Evolutionary conservation across 345 rosid genomes (phyloP).

Genomic region (Populus ilicifolia): DNA sequence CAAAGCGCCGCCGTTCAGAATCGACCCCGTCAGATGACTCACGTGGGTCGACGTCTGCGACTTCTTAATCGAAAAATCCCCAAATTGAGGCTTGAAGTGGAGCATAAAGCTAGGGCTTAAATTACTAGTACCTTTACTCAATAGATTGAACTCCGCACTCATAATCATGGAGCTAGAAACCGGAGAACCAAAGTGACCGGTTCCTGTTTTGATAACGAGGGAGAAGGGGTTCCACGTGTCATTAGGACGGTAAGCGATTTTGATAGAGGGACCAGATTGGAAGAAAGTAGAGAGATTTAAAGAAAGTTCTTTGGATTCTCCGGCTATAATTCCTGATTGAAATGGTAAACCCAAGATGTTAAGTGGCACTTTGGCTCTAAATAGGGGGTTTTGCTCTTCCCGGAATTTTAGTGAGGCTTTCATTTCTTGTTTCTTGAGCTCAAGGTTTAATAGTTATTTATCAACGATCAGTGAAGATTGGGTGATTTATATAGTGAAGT

Average conservation of each 20-base stretch:
- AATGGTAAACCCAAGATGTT: slow-evolving; percentile 77
- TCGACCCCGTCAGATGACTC: slow-evolving; percentile 19
- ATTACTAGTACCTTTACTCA: slow-evolving; percentile 32
- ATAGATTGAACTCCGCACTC: slow-evolving; percentile 85
- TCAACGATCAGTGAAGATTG: background rate
- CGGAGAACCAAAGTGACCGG: slow-evolving; percentile 83
- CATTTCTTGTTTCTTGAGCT: slow-evolving; percentile 30
- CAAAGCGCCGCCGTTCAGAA: slow-evolving; percentile 24
- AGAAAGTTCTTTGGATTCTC: slow-evolving; percentile 75
- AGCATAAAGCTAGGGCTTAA: slow-evolving; percentile 79
- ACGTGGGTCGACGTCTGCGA: slow-evolving; percentile 53
- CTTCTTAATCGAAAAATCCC: slow-evolving; percentile 85
- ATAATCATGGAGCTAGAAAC: slow-evolving; percentile 65
- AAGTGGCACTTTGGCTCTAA: slow-evolving; percentile 79
- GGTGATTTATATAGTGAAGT: background rate
- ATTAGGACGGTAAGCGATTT: slow-evolving; percentile 86
- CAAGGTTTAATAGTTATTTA: background rate
- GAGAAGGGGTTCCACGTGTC: slow-evolving; percentile 87
- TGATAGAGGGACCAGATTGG: slow-evolving; percentile 78
- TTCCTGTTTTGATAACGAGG: slow-evolving; percentile 71
- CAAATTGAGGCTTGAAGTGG: slow-evolving; percentile 81
- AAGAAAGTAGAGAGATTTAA: slow-evolving; percentile 77
- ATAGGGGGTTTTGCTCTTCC: slow-evolving; percentile 73
- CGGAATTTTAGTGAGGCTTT: slow-evolving; percentile 93
- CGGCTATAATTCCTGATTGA: slow-evolving; percentile 87